These are phyloP conservation scores for Corynascus novoguineensis DNA, from an alignment of 495 filamentous ascomycete species.

Conservation along the genomic window DNA sequence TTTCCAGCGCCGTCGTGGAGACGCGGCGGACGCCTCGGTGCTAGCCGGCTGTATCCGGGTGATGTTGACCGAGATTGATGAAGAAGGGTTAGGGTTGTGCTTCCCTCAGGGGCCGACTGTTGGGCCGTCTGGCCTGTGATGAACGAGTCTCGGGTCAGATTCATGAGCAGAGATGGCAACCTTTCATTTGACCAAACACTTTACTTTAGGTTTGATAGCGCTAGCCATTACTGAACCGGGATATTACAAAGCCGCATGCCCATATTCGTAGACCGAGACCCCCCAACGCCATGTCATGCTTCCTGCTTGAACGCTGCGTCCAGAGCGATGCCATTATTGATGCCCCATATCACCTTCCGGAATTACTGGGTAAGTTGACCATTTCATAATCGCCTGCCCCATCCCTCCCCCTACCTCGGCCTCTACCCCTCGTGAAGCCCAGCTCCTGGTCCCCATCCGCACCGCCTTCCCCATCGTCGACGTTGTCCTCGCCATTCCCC, in stretches of 20 bases:
- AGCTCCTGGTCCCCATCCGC: slow-evolving; percentile 19
- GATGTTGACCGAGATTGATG: neutral
- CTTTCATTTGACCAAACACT: no score
- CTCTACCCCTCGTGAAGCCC: slow-evolving; percentile 13
- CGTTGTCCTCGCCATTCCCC: slow-evolving; percentile 7
- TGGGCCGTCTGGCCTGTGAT: no score
- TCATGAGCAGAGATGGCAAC: no score
- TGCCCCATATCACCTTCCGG: neutral
- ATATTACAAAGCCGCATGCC: neutral
- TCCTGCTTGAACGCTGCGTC: neutral
- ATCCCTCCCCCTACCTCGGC: slow-evolving; percentile 12
- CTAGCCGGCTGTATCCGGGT: slow-evolving; percentile 1
- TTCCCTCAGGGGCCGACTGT: no score
- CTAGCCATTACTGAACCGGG: neutral
- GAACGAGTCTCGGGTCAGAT: no score
- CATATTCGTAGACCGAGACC: neutral
- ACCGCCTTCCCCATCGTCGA: slow-evolving; percentile 27
- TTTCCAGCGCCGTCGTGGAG: neutral
- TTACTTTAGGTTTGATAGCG: no score
- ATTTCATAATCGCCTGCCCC: slow-evolving; percentile 20
- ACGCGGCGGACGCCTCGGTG: neutral
- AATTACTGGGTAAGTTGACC: neutral
- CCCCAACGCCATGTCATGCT: neutral
- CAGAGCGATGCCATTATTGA: neutral
- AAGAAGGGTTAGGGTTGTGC: slow-evolving; percentile 11